Base-by-base conservation (phyloP, 768 basidiomycete species). In the Amanita pallidorosea region DNA sequence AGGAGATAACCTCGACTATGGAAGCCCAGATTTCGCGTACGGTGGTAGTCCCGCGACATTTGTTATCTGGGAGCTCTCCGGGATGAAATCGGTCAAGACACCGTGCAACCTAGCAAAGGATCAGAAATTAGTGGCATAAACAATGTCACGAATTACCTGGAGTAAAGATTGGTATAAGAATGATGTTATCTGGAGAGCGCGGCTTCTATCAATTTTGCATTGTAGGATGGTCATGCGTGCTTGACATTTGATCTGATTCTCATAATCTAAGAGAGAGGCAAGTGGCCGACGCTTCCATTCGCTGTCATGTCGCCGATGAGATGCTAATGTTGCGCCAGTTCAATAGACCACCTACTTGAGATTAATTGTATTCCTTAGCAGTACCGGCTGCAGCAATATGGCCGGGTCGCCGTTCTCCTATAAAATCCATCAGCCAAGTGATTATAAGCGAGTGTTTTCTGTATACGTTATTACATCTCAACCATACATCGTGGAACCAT, bases 401-500 rank as follows among this genome's bases (percentile, higher is more conserved):
- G 65, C 59, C n/a, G 78, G 68, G 9, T 70, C 70, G 35, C 57
- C 45, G 20, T 57, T 48, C 38, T 54, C 49, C 61, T 62, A 15
- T n/a, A 35, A 11, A 22, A 20, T 18, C 35, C 12, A 27, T 44
- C 8, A 27, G 29, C 22, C 33, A 22, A 31, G 25, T 20, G 13
- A 27, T 23, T 18, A 42, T 12, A 11, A 8, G 29, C 50, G 47
- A 33, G 5, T 61, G 45, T 56, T 52, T 13, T 45, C 33, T 29
- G 55, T 52, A 48, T 56, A 45, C 27, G 17, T 50, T 64, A 53
- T 54, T 53, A 25, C 49, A 45, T 15, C 54, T 49, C 20, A 55
- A 45, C 80, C 80, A 84, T 3, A 82, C 45, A 4, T 68, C 65
- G 52, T 70, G 68, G 1, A 83, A 62, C 79, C 80, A 80, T 52